Base-by-base conservation (phyloP, 331 rosid genomes). In the Arachis monticola region DNA sequence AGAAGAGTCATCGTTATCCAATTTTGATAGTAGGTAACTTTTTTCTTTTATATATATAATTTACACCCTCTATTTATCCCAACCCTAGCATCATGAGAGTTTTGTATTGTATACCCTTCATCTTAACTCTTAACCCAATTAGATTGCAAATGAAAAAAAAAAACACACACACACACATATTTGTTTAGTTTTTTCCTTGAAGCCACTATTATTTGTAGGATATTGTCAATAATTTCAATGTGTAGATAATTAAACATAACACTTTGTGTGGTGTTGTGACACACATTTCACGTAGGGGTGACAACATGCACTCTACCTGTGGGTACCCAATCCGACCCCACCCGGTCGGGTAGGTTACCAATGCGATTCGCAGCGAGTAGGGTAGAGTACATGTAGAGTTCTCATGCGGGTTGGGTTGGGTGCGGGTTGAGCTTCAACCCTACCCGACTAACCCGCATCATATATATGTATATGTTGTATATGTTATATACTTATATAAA, bases 11-110 rank as follows among this genome's bases (percentile, higher is more conserved):
- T 22, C 27, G 1, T 80, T 56, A 14, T 83, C 77, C 84, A 85
- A 76, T 87, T 87, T 84, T 88, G 91, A 67, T 55, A 76, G 74
- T 58, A 64, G 75, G 76, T 60, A 14, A 8, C 17, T 75, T 61
- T 72, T 75, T 59, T 47, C 40, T 35, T 35, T 32, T 41, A 67
- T 82, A 83, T 82, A 80, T 71, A 84, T 50, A 50, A 13, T 12
- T 11, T 10, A 2, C 40, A 35, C 40, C 40, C 40, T 35, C 40
- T 3, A 35, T 35, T 35, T 35, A 35, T 35, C 2, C 40, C 40
- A 35, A 35, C 40, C 40, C 40, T 3, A 35, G 40, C 40, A 35
- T 35, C 40, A 35, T 3, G 40, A 35, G 40, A 35, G 40, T 35
- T 3, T 35, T 35, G 40, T 35, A 35, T 35, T 35, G 40, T 35